Percentiles rank a stretch among this genome's conserved stretches.
These are phyloP conservation scores for Pseudogymnoascus sp. DNA, from an alignment of 2,329 filamentous ascomycete genomes.

Conservation along the genomic window DNA sequence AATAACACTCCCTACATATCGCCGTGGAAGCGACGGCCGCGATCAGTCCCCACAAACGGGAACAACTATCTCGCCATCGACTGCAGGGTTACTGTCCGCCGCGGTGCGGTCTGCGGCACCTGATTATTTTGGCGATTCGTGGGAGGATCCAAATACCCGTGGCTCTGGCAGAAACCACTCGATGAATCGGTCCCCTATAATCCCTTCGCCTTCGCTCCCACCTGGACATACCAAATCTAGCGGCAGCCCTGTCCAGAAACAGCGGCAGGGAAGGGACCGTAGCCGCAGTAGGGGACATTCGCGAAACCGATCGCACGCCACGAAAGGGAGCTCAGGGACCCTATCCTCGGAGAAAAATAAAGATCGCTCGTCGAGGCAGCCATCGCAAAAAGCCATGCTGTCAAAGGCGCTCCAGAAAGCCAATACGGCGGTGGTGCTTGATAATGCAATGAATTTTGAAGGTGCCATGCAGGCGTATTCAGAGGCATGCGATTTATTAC, in stretches of 20 bases:
- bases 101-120: conserved; percentile 23
- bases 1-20: conserved; percentile 24
- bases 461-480: conserved; percentile 83
- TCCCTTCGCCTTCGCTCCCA: conserved; percentile 15
- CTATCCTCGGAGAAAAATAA: conserved; percentile 29
- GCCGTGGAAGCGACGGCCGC: conserved; percentile 13
- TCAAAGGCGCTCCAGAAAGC: conserved; percentile 93
- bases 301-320: conserved; percentile 37
- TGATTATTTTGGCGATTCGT: conserved; percentile 25
- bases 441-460: conserved; percentile 92
- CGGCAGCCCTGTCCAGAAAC: conserved; percentile 13
- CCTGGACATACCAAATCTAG: conserved; percentile 7
- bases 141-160: conserved; percentile 17
- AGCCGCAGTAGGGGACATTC: conserved; percentile 30
- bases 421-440: conserved; percentile 87
- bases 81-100: conserved; percentile 26
- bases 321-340: conserved; percentile 38
- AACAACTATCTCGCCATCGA: conserved; percentile 25
- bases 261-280: conserved; percentile 9
- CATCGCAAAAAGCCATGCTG: conserved; percentile 88
- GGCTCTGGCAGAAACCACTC: conserved; percentile 14
- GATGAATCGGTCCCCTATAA: conserved; percentile 14
- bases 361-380: conserved; percentile 32
- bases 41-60: conserved; percentile 22
- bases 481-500: conserved; percentile 81